Percentiles rank a stretch among this genome's conserved stretches.
These are phyloP conservation scores for Phoma sp. DNA, from an alignment of 2,329 filamentous ascomycete genomes.

Conservation along the genomic window DNA sequence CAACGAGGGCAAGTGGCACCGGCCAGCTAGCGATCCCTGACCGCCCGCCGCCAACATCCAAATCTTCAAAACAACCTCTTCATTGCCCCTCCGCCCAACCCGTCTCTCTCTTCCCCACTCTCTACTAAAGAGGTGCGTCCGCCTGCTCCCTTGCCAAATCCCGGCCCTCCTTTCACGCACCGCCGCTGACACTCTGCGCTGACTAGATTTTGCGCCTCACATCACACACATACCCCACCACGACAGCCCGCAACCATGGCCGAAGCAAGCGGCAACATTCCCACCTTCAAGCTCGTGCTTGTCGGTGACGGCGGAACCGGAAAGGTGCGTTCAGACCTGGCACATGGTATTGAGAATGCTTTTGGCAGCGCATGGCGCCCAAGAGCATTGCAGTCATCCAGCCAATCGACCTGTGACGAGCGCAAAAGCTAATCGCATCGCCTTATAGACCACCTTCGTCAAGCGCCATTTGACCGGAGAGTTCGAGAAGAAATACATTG, in stretches of 20 bases:
- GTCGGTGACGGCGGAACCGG: slow-evolving; percentile 99
- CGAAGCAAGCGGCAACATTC: slow-evolving; percentile 60
- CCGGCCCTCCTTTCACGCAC: slow-evolving; percentile 18
- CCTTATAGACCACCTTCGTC: slow-evolving; percentile 92
- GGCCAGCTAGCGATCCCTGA: slow-evolving; percentile 14
- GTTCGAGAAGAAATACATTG: slow-evolving; percentile 99
- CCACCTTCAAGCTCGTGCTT: slow-evolving; percentile 99
- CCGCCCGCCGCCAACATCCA: slow-evolving; percentile 20
- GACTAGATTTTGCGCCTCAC: slow-evolving; percentile 34
- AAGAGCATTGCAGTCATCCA: slow-evolving; percentile 8
- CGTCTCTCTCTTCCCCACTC: slow-evolving; percentile 38
- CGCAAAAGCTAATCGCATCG: slow-evolving; percentile 29
- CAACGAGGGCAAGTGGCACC: slow-evolving; percentile 16
- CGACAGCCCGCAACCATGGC: slow-evolving; percentile 60
- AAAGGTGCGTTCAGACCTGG: slow-evolving; percentile 75
- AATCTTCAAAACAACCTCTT: slow-evolving; percentile 24
- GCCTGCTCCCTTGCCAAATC: slow-evolving; percentile 24
- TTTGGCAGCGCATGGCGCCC: slow-evolving; percentile 2
- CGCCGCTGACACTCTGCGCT: slow-evolving; percentile 26
- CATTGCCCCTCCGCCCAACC: slow-evolving; percentile 33
- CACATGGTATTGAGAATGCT: not conserved
- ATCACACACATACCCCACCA: slow-evolving; percentile 42
- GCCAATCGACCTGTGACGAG: not conserved
- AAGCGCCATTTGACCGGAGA: slow-evolving; percentile 99
- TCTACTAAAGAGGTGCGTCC: slow-evolving; percentile 37